These are phyloP conservation scores for Bidens hawaiensis DNA, from an alignment of 140 eudicot species.

Conservation along the genomic window DNA sequence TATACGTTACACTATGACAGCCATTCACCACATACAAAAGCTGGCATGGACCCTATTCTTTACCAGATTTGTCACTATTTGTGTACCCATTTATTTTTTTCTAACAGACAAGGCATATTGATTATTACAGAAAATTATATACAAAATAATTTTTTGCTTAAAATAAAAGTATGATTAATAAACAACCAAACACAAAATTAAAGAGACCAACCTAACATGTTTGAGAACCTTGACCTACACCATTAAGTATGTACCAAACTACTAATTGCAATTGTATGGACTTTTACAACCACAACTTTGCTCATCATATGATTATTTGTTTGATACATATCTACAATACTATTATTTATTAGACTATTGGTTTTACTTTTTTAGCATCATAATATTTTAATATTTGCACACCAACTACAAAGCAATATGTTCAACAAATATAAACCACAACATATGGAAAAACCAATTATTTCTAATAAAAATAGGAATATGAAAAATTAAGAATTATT, in stretches of 20 bases:
- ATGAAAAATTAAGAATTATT: conserved; percentile 18
- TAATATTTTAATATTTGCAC: neutral
- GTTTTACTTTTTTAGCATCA: neutral
- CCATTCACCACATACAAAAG: too few relatives aligned
- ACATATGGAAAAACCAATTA: conserved; percentile 15
- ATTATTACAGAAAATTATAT: too few relatives aligned
- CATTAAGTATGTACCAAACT: conserved; percentile 29
- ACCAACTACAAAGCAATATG: neutral
- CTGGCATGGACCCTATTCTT: too few relatives aligned
- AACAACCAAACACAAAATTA: neutral
- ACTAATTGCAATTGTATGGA: conserved; percentile 20
- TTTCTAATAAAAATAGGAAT: conserved; percentile 15
- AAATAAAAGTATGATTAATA: neutral
- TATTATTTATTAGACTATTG: neutral
- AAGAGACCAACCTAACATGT: neutral
- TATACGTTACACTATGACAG: too few relatives aligned
- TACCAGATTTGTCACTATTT: too few relatives aligned
- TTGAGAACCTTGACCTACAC: conserved; percentile 30
- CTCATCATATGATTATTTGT: conserved; percentile 6
- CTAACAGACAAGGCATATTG: too few relatives aligned
- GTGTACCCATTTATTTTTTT: too few relatives aligned
- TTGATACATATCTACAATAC: neutral
- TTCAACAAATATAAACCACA: conserved; percentile 1
- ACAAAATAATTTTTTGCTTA: too few relatives aligned
- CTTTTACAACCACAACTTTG: conserved; percentile 20